phyloP scores from a whole-genome alignment of 164 flowering plant species.

The Amborella trichopoda region DNA sequence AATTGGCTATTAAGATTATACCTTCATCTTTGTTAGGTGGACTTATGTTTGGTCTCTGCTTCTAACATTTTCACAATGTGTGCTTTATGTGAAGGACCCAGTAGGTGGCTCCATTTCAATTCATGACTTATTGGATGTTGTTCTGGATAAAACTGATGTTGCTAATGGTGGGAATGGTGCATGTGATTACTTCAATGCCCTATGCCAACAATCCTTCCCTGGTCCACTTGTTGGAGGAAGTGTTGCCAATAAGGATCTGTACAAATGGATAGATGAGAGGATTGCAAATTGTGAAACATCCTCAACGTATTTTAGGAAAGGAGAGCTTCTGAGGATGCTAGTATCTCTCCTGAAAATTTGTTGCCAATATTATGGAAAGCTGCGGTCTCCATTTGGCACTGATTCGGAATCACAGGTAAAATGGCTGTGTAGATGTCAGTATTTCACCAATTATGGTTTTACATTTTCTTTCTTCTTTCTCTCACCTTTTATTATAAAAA shows the following conservation, averaged over 20 bases:
- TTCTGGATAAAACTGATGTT: slow-evolving; percentile 22
- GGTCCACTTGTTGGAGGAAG: slow-evolving; percentile 94
- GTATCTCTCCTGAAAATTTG: slow-evolving; percentile 81
- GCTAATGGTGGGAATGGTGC: slow-evolving; percentile 19
- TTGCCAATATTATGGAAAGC: slow-evolving; percentile 90
- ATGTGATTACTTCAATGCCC: slow-evolving; percentile 43
- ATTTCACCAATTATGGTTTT: too few relatives aligned
- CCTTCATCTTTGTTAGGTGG: too few relatives aligned
- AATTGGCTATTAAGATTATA: too few relatives aligned
- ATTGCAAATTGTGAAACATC: slow-evolving; percentile 46
- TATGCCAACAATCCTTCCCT: slow-evolving; percentile 73
- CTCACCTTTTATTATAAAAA: too few relatives aligned
- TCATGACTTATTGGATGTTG: slow-evolving; percentile 63
- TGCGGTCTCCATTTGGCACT: slow-evolving; percentile 87
- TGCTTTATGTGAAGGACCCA: slow-evolving; percentile 38
- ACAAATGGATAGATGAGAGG: slow-evolving; percentile 94
- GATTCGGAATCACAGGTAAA: slow-evolving; percentile 57
- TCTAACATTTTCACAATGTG: too few relatives aligned
- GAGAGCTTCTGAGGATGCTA: slow-evolving; percentile 55
- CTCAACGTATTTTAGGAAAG: slow-evolving; percentile 36
- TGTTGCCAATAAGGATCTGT: slow-evolving; percentile 69
- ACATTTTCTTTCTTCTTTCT: too few relatives aligned
- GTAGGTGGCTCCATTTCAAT: slow-evolving; percentile 48
- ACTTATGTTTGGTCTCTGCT: too few relatives aligned
- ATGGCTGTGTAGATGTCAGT: too few relatives aligned